These are phyloP conservation scores for Polymyxa betae DNA, from an alignment of 208 protist species.

Conservation along the genomic window DNA sequence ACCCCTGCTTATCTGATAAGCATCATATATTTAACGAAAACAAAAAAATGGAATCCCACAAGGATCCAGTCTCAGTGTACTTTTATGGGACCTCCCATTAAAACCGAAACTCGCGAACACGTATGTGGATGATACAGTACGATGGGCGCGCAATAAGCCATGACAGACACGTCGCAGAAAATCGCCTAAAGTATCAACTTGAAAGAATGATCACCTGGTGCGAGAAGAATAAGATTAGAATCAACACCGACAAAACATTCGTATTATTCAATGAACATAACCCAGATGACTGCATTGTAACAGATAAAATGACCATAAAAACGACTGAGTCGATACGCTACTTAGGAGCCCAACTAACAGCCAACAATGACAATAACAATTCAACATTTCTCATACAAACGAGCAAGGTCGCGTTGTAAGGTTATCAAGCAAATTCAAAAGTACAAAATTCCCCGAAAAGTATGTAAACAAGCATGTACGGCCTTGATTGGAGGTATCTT, in stretches of 20 bases:
- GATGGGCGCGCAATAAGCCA: neutral
- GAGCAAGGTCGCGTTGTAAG: neutral
- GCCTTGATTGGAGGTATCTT: neutral
- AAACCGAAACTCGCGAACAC: neutral
- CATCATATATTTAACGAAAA: neutral
- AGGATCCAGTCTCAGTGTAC: conserved; percentile 45
- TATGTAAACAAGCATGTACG: neutral
- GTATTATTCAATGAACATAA: conserved; percentile 3
- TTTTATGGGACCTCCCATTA: neutral
- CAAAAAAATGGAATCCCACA: conserved; percentile 32
- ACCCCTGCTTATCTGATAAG: neutral
- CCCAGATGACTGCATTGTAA: neutral
- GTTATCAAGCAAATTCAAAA: neutral
- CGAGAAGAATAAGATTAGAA: neutral
- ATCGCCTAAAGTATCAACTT: neutral
- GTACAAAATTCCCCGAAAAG: neutral
- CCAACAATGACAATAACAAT: neutral
- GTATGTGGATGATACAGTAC: conserved; percentile 7
- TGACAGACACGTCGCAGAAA: neutral
- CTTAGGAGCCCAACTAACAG: neutral
- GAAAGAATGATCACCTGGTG: neutral
- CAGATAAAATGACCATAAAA: neutral
- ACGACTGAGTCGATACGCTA: neutral
- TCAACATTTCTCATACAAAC: neutral
- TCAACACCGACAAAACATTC: neutral